Evolutionary conservation across 441 rosid species (phyloP), one percentile per base, ranked within the genome.

Genomic region (Erysimum cheiri): DNA sequence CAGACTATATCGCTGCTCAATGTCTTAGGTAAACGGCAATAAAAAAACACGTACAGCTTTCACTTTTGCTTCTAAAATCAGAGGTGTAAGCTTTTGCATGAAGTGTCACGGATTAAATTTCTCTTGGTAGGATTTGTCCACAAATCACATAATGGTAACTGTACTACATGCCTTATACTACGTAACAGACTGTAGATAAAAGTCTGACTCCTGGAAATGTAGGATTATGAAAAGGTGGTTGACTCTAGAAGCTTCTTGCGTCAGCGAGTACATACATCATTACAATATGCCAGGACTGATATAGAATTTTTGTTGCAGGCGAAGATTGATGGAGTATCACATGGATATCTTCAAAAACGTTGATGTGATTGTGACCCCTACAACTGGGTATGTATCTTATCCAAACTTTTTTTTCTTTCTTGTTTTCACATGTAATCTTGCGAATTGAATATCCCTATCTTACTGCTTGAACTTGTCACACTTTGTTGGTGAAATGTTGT

Each of bases 321-420:
- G 89, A 84, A 85, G 98, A 82, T 11, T 84, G 56, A 88, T 90
- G 98, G 67, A 84, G 78, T 71, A 85, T 81, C 89, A 78, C 78
- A 75, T 88, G 93, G 89, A 90, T 82, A 90, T 90, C 66, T 92
- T 92, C 85, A 86, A 82, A 81, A 86, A 83, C 75, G 96, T 73
- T 58, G 95, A 92, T 77, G 84, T 90, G 78, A 87, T 90, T 61
- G 95, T 92, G 49, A 92, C 95, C 46, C 98, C 98, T 49, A 87
- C 96, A 39, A 81, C 95, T 11, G 95, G 87, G 89, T 92, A 81
- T 3, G 85, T 39, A 8, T 22, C 15, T 3, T 33, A 32, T 17
- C 11, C 13, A 58, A 36, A 6, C 2, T 13, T 4, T 12, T 40
- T 13, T 40, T 6, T 1, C 9, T 17, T 56, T 36, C 12, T 17